Conservation (phyloP, 208 protist genomes). For the Trypanosoma vivax region DNA sequence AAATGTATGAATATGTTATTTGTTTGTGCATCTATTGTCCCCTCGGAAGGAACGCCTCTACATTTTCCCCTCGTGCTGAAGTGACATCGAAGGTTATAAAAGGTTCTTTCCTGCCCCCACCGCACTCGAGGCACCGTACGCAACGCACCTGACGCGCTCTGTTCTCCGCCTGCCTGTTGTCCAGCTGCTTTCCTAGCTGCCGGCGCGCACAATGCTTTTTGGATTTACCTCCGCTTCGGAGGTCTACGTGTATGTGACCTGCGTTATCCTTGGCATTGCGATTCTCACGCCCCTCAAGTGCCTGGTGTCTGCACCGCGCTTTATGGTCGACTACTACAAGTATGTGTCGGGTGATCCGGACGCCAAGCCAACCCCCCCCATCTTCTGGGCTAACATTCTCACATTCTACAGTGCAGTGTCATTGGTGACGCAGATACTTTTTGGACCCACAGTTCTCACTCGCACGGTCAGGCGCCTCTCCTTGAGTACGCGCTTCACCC, state of each 20-base stretch:
- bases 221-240: slow-evolving; percentile 8
- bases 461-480: slow-evolving; percentile 31
- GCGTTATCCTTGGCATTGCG: slow-evolving; percentile 64
- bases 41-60: too few species aligned
- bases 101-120: too few species aligned
- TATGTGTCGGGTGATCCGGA: slow-evolving; percentile 36
- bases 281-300: slow-evolving; percentile 80
- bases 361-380: slow-evolving; percentile 16
- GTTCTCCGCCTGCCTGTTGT: too few species aligned
- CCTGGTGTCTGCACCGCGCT: slow-evolving; percentile 70
- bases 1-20: too few species aligned
- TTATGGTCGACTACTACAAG: slow-evolving; percentile 59
- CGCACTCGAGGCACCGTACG: too few species aligned
- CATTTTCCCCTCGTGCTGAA: too few species aligned
- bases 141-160: too few species aligned
- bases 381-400: slow-evolving; percentile 61
- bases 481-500: slow-evolving; percentile 32
- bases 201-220: not conserved
- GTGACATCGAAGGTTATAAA: too few species aligned
- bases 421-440: slow-evolving; percentile 31
- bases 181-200: not conserved
- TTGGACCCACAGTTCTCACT: slow-evolving; percentile 51
- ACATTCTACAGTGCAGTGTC: slow-evolving; percentile 60
- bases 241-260: slow-evolving; percentile 50
- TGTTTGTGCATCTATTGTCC: too few species aligned